phyloP scores from a whole-genome alignment of 768 basidiomycete species.

The Lactarius sp. region DNA sequence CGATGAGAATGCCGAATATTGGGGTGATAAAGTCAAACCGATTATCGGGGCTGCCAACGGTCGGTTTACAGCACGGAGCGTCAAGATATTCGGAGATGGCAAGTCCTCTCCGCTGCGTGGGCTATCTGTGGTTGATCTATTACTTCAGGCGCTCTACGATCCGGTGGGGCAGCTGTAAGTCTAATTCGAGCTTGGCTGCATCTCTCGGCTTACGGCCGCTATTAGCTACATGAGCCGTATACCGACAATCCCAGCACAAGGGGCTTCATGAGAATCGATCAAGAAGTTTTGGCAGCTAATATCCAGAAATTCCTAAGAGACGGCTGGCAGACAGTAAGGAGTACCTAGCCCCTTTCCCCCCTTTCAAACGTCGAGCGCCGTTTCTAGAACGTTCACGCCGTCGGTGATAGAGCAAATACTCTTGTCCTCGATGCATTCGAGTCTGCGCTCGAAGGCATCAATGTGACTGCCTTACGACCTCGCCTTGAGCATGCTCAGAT shows the following conservation, averaged over 20 bases:
- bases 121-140: constrained; percentile 2
- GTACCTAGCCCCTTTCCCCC: too few species aligned
- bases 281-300: constrained; percentile 54
- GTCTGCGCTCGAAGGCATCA: constrained; percentile 50
- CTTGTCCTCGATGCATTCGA: constrained; percentile 83
- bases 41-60: constrained; percentile 55
- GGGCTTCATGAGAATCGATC: constrained; percentile 71
- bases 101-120: constrained; percentile 17
- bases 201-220: constrained; percentile 10
- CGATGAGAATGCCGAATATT: constrained; percentile 61
- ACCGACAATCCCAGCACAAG: constrained; percentile 67
- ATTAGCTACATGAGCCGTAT: constrained; percentile 75
- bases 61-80: constrained; percentile 64
- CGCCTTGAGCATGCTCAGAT: constrained; percentile 92
- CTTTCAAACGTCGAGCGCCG: background rate
- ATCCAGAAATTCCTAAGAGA: constrained; percentile 69
- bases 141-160: constrained; percentile 70
- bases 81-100: constrained; percentile 79
- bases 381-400: constrained; percentile 76
- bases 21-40: constrained; percentile 60
- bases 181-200: background rate
- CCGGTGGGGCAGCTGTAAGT: constrained; percentile 82
- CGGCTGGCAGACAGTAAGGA: constrained; percentile 85
- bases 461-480: constrained; percentile 63
- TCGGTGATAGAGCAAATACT: constrained; percentile 84